Evolutionary conservation across 192 early-diverging fungal species (phyloP).

Genomic region (Coemansia sp.): DNA sequence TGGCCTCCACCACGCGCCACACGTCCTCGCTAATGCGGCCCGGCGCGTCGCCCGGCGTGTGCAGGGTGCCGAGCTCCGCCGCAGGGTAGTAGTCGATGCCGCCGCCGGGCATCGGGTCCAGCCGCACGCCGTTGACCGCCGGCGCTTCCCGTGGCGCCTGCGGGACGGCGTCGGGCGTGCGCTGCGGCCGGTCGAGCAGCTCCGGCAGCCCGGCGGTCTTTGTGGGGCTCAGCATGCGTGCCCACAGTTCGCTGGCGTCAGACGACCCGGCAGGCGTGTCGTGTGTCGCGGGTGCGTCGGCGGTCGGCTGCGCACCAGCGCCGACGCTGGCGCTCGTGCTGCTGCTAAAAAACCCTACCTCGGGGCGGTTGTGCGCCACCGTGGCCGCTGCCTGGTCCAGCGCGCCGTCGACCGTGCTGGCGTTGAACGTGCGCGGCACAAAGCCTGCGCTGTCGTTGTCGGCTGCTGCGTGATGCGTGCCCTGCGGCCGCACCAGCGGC

Average conservation of each 20-base stretch:
- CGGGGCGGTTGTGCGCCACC: neutral
- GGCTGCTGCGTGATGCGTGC: neutral
- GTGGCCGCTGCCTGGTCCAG: neutral
- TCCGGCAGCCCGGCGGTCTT: conserved; percentile 28
- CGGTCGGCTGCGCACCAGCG: too few species aligned
- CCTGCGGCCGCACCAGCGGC: neutral
- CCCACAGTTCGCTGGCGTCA: too few species aligned
- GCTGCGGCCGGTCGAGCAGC: conserved; percentile 10
- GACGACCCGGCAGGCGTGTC: neutral
- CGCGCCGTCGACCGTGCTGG: neutral
- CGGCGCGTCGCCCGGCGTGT: conserved; percentile 10
- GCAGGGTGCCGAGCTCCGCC: conserved; percentile 4
- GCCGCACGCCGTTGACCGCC: neutral
- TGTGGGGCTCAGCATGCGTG: conserved; percentile 21
- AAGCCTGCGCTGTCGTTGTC: neutral
- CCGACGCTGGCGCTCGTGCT: neutral
- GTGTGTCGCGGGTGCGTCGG: too few species aligned
- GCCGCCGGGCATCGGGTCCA: conserved; percentile 19
- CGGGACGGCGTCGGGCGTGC: neutral
- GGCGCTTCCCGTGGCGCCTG: neutral
- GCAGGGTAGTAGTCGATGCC: conserved; percentile 21
- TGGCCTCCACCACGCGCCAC: conserved; percentile 41
- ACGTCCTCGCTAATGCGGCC: conserved; percentile 49
- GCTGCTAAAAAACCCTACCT: neutral
- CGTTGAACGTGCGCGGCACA: conserved; percentile 7